Evolutionary conservation across 257 asterid genomes (phyloP), one percentile per base, ranked within the genome.

Genomic region (Gentiana straminea): DNA sequence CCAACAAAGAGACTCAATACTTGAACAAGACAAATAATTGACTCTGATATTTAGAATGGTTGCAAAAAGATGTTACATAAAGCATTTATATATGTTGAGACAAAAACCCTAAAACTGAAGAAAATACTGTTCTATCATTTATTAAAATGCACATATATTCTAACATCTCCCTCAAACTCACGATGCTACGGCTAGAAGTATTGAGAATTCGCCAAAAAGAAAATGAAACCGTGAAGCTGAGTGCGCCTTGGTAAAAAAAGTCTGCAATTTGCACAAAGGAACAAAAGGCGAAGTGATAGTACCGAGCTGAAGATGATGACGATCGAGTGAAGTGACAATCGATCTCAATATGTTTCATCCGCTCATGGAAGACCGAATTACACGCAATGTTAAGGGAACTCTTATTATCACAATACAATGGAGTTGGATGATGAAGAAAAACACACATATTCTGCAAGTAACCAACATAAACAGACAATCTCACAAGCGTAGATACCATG

Each of bases 121-220:
- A 39, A 39, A 39, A 39, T 4, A 39, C 1, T 39, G 1, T 4
- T 7, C 44, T 39, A 1, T 7, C 44, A 4, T 39, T 39, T 39
- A 7, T 7, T 39, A 39, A 39, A 39, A 39, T 3, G 4, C 44
- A 3, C 4, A 39, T 39, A 4, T 39, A 39, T 39, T 39, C 24
- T 39, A 39, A 39, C 44, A 39, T 39, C 15, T 15, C 54, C 15
- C 54, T 50, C 54, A 50, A 50, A 50, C 54, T 50, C 54, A 50
- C n/a, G 54, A 50, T 50, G 33, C 3, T 12, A 5, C 35, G 2
- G 33, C 3, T 11, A 32, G 1, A 12, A 50, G 32, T 5, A 50
- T 4, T 6, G 32, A 50, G 54, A 52, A 12, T 52, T 52, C 33
- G 35, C 55, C 35, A 13, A 33, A 7, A 1, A 52, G 2, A 15